Percentiles rank a stretch among this genome's conserved stretches.
These are phyloP conservation scores for Talaromyces amestolkiae DNA, from an alignment of 2,329 filamentous ascomycete species.

Conservation along the genomic window DNA sequence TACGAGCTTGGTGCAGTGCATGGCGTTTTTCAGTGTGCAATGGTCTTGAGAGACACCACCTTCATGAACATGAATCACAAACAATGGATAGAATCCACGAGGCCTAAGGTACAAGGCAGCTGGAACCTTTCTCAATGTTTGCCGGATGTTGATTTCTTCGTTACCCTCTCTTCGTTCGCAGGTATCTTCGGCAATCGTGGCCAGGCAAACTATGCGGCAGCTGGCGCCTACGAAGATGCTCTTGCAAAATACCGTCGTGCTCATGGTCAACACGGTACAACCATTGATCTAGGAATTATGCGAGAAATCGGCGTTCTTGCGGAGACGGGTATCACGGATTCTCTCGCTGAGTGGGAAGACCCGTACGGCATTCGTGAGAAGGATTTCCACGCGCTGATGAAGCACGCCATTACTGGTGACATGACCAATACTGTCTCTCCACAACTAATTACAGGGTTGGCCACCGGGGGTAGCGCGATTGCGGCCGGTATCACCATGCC, in stretches of 20 bases:
- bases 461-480: not conserved
- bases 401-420: not conserved
- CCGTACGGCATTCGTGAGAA: conserved; percentile 8
- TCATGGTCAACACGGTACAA: not conserved
- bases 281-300: not conserved
- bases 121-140: conserved; percentile 8
- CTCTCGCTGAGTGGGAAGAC: conserved; percentile 7
- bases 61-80: conserved; percentile 10
- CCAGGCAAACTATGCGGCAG: conserved; percentile 30
- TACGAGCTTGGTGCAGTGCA: too few species aligned
- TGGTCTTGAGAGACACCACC: not conserved
- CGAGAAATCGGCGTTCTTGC: not conserved
- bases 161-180: conserved; percentile 29
- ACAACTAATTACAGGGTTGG: not conserved
- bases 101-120: conserved; percentile 14
- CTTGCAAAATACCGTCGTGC: conserved; percentile 24
- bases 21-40: too few species aligned
- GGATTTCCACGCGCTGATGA: conserved; percentile 5
- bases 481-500: not conserved
- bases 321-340: not conserved
- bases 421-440: not conserved
- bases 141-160: conserved; percentile 27
- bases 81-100: not conserved
- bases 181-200: conserved; percentile 30
- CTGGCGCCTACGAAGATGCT: conserved; percentile 29